Evolutionary conservation across 345 rosid species (phyloP).

Genomic region (Carallia brachiata): DNA sequence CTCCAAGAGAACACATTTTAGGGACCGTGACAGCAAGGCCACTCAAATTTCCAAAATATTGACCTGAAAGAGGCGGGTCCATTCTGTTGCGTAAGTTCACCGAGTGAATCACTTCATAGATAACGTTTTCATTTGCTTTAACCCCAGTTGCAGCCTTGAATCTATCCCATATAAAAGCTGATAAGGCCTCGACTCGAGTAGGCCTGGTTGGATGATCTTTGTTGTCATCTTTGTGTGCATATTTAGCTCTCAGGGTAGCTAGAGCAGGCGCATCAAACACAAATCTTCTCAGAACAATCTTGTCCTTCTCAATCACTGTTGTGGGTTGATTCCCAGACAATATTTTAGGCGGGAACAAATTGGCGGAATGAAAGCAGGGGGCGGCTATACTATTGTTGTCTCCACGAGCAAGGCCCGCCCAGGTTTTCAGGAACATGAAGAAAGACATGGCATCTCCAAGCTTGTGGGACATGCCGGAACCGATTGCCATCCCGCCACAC

Average conservation of each 20-base stretch:
- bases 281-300: conserved; percentile 36
- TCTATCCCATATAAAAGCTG: conserved; percentile 30
- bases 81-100: conserved; percentile 29
- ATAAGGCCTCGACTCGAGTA: conserved; percentile 31
- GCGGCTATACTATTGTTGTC: not conserved
- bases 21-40: conserved; percentile 11
- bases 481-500: conserved; percentile 17
- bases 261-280: conserved; percentile 34
- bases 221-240: not conserved
- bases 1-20: not conserved
- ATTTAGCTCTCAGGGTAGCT: conserved; percentile 32
- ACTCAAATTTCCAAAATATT: conserved; percentile 29
- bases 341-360: conserved; percentile 41
- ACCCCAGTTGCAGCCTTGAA: conserved; percentile 9
- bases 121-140: not conserved
- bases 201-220: conserved; percentile 2
- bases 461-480: conserved; percentile 18
- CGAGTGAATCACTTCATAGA: conserved; percentile 11
- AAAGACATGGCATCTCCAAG: conserved; percentile 11
- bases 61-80: conserved; percentile 21
- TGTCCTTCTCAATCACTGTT: conserved; percentile 33
- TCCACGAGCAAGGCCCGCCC: conserved; percentile 14
- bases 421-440: conserved; percentile 7
- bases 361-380: conserved; percentile 35
- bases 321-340: conserved; percentile 12